phyloP scores from a whole-genome alignment of 768 basidiomycete genomes.

The Pisolithus microcarpus region DNA sequence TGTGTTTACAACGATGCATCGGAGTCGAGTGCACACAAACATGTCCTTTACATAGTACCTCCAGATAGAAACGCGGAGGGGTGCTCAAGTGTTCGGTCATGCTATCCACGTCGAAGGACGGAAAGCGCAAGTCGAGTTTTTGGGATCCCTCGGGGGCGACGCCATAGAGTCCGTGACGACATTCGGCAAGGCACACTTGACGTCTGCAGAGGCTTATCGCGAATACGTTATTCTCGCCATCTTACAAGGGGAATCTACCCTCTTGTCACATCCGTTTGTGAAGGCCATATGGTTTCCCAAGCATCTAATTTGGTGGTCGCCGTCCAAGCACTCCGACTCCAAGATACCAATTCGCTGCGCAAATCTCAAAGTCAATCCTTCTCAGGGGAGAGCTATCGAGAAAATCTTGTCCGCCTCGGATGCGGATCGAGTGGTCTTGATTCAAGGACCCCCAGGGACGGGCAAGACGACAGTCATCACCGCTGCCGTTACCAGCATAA shows the following conservation, averaged over 20 bases:
- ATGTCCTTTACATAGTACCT: conserved; percentile 9
- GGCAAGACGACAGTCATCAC: conserved; percentile 39
- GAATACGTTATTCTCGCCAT: conserved; percentile 15
- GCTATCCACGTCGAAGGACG: conserved; percentile 31
- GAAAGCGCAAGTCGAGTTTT: conserved; percentile 24
- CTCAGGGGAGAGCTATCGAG: conserved; percentile 22
- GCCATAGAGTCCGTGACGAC: conserved; percentile 35
- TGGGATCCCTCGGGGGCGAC: conserved; percentile 11
- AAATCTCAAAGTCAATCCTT: conserved; percentile 12
- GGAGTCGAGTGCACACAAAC: too few relatives aligned
- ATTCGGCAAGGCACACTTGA: conserved; percentile 47
- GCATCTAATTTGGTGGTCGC: conserved; percentile 13
- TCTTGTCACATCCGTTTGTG: conserved; percentile 21
- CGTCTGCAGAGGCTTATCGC: conserved; percentile 41
- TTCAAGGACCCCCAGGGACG: conserved; percentile 18
- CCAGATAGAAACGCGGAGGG: conserved; percentile 7
- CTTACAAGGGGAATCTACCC: conserved; percentile 11
- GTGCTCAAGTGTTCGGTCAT: conserved; percentile 11
- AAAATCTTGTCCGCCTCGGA: conserved; percentile 21
- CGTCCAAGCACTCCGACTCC: not conserved
- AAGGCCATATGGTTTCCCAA: conserved; percentile 22
- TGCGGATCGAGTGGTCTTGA: conserved; percentile 16
- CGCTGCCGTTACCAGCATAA: conserved; percentile 24
- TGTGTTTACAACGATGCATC: conserved; percentile 14
- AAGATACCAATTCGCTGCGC: not conserved